Conservation (phyloP, 345 rosid genomes). For the Erodium maritimum region DNA sequence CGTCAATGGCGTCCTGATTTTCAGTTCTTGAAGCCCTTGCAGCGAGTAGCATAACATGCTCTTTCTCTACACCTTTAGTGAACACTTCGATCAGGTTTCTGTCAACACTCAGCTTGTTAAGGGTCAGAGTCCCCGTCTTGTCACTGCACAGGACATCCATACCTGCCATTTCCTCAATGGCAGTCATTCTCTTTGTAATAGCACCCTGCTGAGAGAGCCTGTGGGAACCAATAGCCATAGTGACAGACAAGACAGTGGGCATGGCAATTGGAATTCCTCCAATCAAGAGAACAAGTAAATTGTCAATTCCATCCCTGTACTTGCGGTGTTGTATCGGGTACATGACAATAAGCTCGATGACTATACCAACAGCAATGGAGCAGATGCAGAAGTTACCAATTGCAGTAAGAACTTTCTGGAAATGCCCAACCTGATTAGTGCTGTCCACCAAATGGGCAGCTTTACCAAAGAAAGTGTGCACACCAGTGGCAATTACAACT, state of each 20-base stretch:
- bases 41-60: conserved; percentile 21
- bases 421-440: conserved; percentile 42
- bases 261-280: conserved; percentile 50
- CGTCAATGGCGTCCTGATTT: conserved; percentile 47
- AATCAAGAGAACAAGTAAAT: conserved; percentile 39
- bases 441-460: conserved; percentile 46
- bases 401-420: conserved; percentile 38
- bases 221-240: conserved; percentile 48
- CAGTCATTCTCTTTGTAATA: conserved; percentile 48
- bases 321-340: conserved; percentile 30
- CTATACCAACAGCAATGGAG: conserved; percentile 36
- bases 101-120: conserved; percentile 41
- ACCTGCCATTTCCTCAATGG: conserved; percentile 51
- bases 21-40: conserved; percentile 42
- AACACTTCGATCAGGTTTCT: conserved; percentile 33
- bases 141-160: conserved; percentile 47
- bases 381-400: conserved; percentile 49
- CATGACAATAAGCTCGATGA: conserved; percentile 31
- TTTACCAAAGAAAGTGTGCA: conserved; percentile 45
- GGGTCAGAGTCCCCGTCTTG: conserved; percentile 46
- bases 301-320: conserved; percentile 39
- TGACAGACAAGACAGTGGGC: conserved; percentile 46
- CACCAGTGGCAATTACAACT: conserved; percentile 43
- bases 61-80: conserved; percentile 15
- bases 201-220: conserved; percentile 43